Evolutionary conservation across 2,329 filamentous ascomycete genomes (phyloP).

Genomic region (Penicillium psychrosexuale): DNA sequence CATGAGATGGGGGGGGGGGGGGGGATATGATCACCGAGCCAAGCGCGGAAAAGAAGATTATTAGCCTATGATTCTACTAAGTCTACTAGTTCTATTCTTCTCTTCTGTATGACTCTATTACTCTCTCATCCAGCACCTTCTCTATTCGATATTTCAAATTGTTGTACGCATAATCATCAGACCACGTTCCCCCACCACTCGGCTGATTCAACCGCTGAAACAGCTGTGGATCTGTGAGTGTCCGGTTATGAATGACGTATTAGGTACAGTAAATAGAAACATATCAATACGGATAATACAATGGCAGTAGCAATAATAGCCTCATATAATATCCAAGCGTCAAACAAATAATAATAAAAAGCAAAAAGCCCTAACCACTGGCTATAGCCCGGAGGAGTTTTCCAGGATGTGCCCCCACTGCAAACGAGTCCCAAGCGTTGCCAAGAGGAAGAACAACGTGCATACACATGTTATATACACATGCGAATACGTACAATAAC

Average conservation of each 20-base stretch:
- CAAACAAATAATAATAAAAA: not conserved
- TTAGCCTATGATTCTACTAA: no score
- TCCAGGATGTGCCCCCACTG: slow-evolving; percentile 3
- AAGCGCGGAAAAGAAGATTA: slow-evolving; percentile 5
- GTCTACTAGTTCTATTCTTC: no score
- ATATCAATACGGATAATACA: no score
- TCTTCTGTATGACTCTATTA: no score
- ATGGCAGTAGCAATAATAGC: not conserved
- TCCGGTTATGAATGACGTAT: not conserved
- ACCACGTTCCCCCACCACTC: not conserved
- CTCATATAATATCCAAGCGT: not conserved
- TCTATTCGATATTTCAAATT: not conserved
- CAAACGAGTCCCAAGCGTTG: slow-evolving; percentile 3
- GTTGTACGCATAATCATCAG: not conserved
- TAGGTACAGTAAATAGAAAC: no score
- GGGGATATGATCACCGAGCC: not conserved
- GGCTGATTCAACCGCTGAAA: not conserved
- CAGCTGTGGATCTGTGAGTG: not conserved
- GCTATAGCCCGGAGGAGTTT: not conserved
- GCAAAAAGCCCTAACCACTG: not conserved
- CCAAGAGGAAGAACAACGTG: slow-evolving; percentile 1
- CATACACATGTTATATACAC: not conserved
- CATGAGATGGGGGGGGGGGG: not conserved
- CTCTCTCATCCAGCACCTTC: no score
- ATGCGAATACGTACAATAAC: no score